phyloP scores from a whole-genome alignment of 306 rosid genomes.

The Oemleria cerasiformis region DNA sequence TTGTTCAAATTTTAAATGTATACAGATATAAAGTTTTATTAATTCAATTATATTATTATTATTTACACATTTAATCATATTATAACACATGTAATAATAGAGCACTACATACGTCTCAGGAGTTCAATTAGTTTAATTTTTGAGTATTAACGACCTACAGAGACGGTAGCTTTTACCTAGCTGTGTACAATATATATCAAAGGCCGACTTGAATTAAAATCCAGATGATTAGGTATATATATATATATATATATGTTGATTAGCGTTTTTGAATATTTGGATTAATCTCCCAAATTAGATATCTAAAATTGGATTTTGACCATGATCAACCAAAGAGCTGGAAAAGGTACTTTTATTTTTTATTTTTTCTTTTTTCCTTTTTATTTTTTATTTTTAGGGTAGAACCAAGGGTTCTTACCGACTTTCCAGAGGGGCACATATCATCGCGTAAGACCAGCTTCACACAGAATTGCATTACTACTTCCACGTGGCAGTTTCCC shows the following conservation, averaged over 20 bases:
- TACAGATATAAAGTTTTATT: too few relatives aligned
- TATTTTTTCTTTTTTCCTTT: background rate
- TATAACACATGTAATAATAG: too few relatives aligned
- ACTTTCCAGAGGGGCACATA: background rate
- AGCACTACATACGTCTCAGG: slow-evolving; percentile 2
- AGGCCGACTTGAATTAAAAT: background rate
- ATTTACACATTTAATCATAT: too few relatives aligned
- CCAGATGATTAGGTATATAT: background rate
- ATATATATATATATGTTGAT: too few relatives aligned
- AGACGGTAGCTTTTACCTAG: background rate
- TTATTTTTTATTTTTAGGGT: slow-evolving; percentile 1
- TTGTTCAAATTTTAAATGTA: too few relatives aligned
- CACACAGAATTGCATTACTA: background rate
- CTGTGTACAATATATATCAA: background rate
- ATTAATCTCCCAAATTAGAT: background rate
- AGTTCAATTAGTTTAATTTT: background rate
- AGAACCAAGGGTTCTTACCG: background rate
- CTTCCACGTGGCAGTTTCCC: background rate
- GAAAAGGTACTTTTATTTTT: background rate
- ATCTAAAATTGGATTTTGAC: slow-evolving; percentile 23
- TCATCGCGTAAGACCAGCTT: slow-evolving; percentile 6
- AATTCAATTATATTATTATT: too few relatives aligned
- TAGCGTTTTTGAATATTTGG: slow-evolving; percentile 15
- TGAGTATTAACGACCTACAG: background rate
- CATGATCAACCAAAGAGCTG: slow-evolving; percentile 15